A percentile compares a stretch with the other conserved stretches of the same genome.
Evolutionary conservation across 257 asterid species (phyloP).

Genomic region (Penstemon davidsonii): DNA sequence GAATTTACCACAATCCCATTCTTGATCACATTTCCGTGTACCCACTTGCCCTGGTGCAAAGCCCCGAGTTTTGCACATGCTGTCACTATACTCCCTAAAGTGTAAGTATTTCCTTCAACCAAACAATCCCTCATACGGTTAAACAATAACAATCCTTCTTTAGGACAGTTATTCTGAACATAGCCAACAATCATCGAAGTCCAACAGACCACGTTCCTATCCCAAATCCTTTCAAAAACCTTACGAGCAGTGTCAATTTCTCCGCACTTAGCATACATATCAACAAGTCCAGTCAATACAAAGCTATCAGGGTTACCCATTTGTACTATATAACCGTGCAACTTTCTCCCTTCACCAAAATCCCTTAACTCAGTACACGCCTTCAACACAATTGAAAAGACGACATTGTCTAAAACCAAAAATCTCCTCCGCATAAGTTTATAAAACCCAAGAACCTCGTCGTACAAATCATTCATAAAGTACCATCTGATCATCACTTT

Average conservation of each 20-base stretch:
- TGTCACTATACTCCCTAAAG: constrained; percentile 49
- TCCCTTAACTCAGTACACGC: constrained; percentile 57
- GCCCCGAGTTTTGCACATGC: constrained; percentile 58
- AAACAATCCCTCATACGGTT: constrained; percentile 61
- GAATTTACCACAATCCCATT: constrained; percentile 38
- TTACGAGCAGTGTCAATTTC: constrained; percentile 41
- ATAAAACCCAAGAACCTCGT: constrained; percentile 47
- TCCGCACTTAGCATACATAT: constrained; percentile 72
- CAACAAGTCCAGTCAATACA: constrained; percentile 65
- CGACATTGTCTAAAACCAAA: constrained; percentile 44
- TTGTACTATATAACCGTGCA: constrained; percentile 53
- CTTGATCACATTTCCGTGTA: constrained; percentile 62
- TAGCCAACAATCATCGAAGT: constrained; percentile 72
- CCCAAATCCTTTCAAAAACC: constrained; percentile 47
- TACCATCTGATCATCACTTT: constrained; percentile 75
- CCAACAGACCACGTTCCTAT: constrained; percentile 69
- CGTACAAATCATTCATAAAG: constrained; percentile 45
- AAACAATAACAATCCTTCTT: constrained; percentile 49
- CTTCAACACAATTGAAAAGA: constrained; percentile 59
- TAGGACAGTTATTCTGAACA: constrained; percentile 53
- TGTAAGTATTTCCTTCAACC: constrained; percentile 51
- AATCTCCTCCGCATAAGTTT: constrained; percentile 34
- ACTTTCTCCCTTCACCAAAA: constrained; percentile 48
- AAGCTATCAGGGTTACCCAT: constrained; percentile 54
- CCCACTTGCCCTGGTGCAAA: constrained; percentile 66